Evolutionary conservation across 257 asterid genomes (phyloP), one percentile per base, ranked within the genome.

Genomic region (Solanum tacnaense): DNA sequence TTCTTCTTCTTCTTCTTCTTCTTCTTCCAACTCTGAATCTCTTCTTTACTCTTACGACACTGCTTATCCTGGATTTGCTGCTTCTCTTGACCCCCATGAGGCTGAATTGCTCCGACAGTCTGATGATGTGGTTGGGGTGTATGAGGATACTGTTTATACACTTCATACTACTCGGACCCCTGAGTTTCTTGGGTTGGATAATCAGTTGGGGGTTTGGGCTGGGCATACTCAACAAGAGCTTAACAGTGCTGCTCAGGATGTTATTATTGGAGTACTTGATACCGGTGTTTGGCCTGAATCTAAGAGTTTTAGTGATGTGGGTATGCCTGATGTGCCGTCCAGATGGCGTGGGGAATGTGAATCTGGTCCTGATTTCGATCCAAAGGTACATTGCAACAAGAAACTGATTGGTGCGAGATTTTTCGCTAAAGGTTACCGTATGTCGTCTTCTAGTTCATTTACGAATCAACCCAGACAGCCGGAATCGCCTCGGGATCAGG

Each of bases 281-380:
- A 92, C 94, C 23, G 94, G 94, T 1, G 93, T 92, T n/a, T 92
- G 94, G 94, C 94, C 94, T 0, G 94, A 92, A 65, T 91, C 93
- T 10, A 90, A 91, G 86, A 91, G 93, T 65, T 92, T 86, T 20
- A 91, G 84, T 6, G 94, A 92, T 16, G 3, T 86, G 1, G 91
- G 90, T 21, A 79, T 92, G 44, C 87, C 93, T 4, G 87, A 60
- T 12, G 75, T 92, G 39, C 94, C 94, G 13, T 58, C 91, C 1
- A 89, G 90, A 70, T 92, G 94, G 93, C 85, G 71, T 20, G 94
- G 94, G 10, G 70, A 49, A 83, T 92, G 94, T 79, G 94, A 86
- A 65, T 73, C 89, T 21, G 92, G 91, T 0, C 72, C 38, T 20
- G 93, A 90, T 72, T 92, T 92, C 44, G 29, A 90, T 31, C 92